phyloP scores from a whole-genome alignment of 305 asterid species.

The Caryopteris hybrid region DNA sequence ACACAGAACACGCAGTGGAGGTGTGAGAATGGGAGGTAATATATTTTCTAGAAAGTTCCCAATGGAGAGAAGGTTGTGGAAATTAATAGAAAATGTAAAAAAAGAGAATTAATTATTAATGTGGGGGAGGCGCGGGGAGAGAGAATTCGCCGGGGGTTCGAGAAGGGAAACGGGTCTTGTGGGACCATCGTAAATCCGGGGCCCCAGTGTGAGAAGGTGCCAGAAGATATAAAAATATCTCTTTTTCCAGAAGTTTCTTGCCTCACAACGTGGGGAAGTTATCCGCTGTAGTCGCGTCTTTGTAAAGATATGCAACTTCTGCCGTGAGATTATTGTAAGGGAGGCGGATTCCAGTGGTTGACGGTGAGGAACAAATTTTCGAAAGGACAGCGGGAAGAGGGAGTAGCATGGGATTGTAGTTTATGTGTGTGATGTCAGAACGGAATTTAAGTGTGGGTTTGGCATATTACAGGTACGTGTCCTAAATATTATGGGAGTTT shows the following conservation, averaged over 20 bases:
- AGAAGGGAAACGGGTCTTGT: slow-evolving; percentile 17
- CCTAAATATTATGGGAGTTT: slow-evolving; percentile 5
- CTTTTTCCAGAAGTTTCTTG: slow-evolving; percentile 26
- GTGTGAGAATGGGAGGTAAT: slow-evolving; percentile 3
- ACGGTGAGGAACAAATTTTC: not conserved
- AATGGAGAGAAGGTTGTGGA: slow-evolving; percentile 9
- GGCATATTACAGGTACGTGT: slow-evolving; percentile 3
- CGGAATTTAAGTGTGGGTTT: not conserved
- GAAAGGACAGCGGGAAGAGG: not conserved
- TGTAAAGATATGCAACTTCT: too few species aligned
- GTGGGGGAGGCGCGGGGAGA: not conserved
- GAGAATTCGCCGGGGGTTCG: slow-evolving; percentile 16
- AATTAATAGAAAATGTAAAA: not conserved
- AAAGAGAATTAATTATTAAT: not conserved
- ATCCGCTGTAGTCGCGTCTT: not conserved
- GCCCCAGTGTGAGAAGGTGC: slow-evolving; percentile 19
- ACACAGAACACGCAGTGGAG: not conserved
- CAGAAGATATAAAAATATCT: slow-evolving; percentile 21
- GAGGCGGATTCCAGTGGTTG: not conserved
- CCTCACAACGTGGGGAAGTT: not conserved
- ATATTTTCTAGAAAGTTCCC: slow-evolving; percentile 32
- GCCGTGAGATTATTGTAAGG: not conserved
- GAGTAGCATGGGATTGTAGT: not conserved
- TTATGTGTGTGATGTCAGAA: not conserved
- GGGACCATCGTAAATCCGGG: not conserved